These are phyloP conservation scores for Nicotiana paniculata DNA, from an alignment of 257 asterid genomes.

Conservation along the genomic window DNA sequence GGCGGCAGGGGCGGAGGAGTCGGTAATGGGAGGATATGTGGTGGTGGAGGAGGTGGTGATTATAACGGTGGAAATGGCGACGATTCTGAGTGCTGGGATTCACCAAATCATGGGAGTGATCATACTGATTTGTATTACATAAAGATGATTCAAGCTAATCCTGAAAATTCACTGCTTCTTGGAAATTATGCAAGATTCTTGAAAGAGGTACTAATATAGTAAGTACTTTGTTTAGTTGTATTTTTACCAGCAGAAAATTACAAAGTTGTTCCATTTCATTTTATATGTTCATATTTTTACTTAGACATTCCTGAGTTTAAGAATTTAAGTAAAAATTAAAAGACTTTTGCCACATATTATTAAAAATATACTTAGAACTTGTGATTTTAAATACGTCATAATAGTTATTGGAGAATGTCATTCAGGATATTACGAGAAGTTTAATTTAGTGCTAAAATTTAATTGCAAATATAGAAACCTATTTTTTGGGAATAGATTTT, in stretches of 20 bases:
- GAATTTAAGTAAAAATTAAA: too few species aligned
- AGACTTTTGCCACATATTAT: too few species aligned
- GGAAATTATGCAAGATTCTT: constrained; percentile 53
- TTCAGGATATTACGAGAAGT: too few species aligned
- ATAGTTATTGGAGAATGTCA: too few species aligned
- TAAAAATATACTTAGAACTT: too few species aligned
- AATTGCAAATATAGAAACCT: background rate
- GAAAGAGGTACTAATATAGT: constrained; percentile 30
- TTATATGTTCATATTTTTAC: too few species aligned
- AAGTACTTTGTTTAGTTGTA: too few species aligned
- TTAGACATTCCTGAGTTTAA: background rate
- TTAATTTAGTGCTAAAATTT: too few species aligned
- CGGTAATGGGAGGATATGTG: constrained; percentile 15
- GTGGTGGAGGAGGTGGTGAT: constrained; percentile 5
- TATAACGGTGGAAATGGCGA: constrained; percentile 10
- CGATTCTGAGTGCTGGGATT: constrained; percentile 22
- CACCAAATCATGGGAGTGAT: constrained; percentile 12
- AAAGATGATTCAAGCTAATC: constrained; percentile 39
- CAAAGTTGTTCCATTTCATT: too few species aligned
- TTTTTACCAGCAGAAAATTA: too few species aligned
- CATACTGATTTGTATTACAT: constrained; percentile 33
- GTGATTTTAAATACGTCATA: too few species aligned
- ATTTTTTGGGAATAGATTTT: too few species aligned
- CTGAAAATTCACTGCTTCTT: constrained; percentile 36
- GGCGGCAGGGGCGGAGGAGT: constrained; percentile 16